Base-by-base conservation (phyloP, 148 eudicot species). In the Hydrangea macrophylla region DNA sequence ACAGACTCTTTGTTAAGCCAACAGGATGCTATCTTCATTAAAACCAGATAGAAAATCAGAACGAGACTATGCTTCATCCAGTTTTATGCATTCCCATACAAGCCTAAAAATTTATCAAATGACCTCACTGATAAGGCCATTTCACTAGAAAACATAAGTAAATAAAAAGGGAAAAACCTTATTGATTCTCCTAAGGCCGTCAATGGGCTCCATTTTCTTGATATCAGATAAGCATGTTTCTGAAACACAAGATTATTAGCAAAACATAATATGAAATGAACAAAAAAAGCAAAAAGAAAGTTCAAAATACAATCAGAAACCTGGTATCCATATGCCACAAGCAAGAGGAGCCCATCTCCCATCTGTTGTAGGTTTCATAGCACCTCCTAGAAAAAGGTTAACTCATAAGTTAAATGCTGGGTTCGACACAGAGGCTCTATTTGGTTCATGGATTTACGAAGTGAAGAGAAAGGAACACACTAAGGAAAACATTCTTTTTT, bases 281-380 rank as follows among this genome's bases (percentile, higher is more conserved):
- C 36, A 32, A 2, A 65, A 57, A 30, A 54, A 63, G 54, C 58
- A 15, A 36, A 63, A 9, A 58, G 62, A 12, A 30, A 4, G 63
- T 11, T 54, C 57, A 33, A 7, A 28, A 71, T 70, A 68, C 26
- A 68, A 31, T 54, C 55, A 65, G 78, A 72, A 71, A 91, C 99
- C 99, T 78, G 99, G 99, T 71, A 94, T 89, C 99, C 99, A 94
- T 75, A 94, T 94, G 69, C 97, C 99, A 84, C 99, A 94, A 69
- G 99, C 90, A 68, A 94, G 88, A 83, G 91, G 99, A 76, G 99
- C 99, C 99, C 99, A 94, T 62, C 84, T 87, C 58, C 97, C 99
- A 83, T 94, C 97, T 26, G 88, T 87, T 65, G 99, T 94, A 64
- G 93, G 97, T 81, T 94, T 94, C 97, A 94, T 88, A 36, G 96